Percentiles rank a stretch among this genome's conserved stretches.
Conservation (phyloP, 495 filamentous ascomycete genomes). For the Trichodelitschia bisporula region DNA sequence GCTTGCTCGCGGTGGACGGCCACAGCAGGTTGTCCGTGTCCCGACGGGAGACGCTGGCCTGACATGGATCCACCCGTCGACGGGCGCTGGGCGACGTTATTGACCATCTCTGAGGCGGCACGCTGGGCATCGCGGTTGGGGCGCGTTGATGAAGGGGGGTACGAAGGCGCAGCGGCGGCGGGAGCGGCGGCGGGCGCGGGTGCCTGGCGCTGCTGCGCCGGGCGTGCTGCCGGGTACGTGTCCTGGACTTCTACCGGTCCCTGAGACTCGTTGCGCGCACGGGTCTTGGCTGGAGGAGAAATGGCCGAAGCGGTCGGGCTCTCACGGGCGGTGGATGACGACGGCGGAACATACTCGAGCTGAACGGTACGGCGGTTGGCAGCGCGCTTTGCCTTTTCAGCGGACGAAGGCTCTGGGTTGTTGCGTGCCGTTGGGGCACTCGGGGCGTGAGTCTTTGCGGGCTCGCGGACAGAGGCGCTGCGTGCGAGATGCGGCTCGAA, state of each 20-base stretch:
- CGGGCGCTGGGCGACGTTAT: slow-evolving; percentile 26
- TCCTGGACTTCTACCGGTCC: slow-evolving; percentile 23
- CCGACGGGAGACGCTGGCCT: slow-evolving; percentile 37
- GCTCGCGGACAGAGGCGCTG: slow-evolving; percentile 79
- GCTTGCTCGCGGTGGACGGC: too few species aligned
- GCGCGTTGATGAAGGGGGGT: too few species aligned
- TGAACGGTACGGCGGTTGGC: slow-evolving; percentile 87
- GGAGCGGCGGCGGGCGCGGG: slow-evolving; percentile 17
- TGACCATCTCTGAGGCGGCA: slow-evolving; percentile 28
- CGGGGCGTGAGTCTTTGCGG: slow-evolving; percentile 41
- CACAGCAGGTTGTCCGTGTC: too few species aligned
- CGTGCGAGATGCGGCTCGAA: slow-evolving; percentile 30
- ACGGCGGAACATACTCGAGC: slow-evolving; percentile 90
- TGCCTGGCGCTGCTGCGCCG: neutral
- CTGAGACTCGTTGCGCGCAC: slow-evolving; percentile 24
- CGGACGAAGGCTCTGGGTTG: slow-evolving; percentile 33
- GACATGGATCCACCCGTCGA: slow-evolving; percentile 60
- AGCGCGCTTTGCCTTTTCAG: slow-evolving; percentile 47
- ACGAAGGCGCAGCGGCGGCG: slow-evolving; percentile 20
- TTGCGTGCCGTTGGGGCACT: too few species aligned
- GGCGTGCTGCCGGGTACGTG: too few species aligned
- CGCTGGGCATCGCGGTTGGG: slow-evolving; percentile 25
- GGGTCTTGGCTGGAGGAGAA: slow-evolving; percentile 18
- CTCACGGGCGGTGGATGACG: slow-evolving; percentile 43
- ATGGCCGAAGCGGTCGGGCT: slow-evolving; percentile 14